Conservation (phyloP, 106 monocot genomes). For the Dioscorea zingiberensis region DNA sequence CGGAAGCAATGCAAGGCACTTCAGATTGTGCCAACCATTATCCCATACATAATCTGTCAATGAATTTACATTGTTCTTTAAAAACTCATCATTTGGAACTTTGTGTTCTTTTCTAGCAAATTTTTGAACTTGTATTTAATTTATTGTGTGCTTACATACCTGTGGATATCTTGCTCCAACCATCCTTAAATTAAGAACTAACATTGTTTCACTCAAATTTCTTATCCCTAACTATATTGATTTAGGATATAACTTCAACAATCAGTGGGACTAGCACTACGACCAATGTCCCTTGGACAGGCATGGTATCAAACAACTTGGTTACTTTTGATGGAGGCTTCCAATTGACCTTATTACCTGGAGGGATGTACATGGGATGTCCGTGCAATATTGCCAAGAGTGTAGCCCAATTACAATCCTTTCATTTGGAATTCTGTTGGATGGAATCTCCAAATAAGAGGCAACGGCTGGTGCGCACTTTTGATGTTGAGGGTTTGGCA, state of each 20-base stretch:
- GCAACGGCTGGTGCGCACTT: constrained; percentile 88
- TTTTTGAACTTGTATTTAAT: no score
- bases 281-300: constrained; percentile 78
- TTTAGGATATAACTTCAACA: constrained; percentile 58
- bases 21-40: no score
- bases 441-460: constrained; percentile 70
- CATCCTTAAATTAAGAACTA: no score
- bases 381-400: constrained; percentile 62
- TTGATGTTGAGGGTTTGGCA: constrained; percentile 65
- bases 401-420: constrained; percentile 66
- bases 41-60: no score
- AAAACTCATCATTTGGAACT: no score
- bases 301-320: constrained; percentile 49
- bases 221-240: neutral
- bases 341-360: constrained; percentile 70
- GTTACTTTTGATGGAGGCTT: constrained; percentile 78
- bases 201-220: no score
- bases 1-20: neutral
- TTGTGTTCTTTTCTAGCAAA: no score
- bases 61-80: no score
- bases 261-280: constrained; percentile 18
- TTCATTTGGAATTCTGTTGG: constrained; percentile 95
- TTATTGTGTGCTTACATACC: neutral
- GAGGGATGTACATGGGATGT: constrained; percentile 94
- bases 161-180: neutral